These are phyloP conservation scores for Periconia macrospinosa DNA, from an alignment of 2,329 filamentous ascomycete species.

Conservation along the genomic window DNA sequence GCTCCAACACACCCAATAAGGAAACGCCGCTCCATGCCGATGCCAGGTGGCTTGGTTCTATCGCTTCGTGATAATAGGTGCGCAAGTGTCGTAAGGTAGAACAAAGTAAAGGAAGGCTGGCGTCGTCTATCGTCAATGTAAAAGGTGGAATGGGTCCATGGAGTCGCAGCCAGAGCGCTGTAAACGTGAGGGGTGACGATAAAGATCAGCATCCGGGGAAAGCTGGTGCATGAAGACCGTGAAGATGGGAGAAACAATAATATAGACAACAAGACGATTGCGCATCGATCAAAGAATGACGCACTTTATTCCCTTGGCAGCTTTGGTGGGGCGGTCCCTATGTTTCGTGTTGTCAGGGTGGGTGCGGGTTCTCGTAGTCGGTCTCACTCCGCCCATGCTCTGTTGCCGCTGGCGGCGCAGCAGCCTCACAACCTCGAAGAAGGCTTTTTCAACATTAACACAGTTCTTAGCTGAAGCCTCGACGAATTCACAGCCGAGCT, in stretches of 20 bases:
- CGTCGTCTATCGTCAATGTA: constrained; percentile 32
- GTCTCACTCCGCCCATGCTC: not conserved
- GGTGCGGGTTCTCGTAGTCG: not conserved
- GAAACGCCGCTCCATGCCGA: constrained; percentile 43
- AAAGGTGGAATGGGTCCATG: constrained; percentile 11
- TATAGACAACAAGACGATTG: not conserved
- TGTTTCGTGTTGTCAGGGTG: constrained; percentile 8
- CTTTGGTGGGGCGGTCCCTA: constrained; percentile 25
- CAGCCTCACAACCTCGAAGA: constrained; percentile 94
- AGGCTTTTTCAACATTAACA: constrained; percentile 97
- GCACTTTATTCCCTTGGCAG: constrained; percentile 23
- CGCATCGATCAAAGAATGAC: constrained; percentile 33
- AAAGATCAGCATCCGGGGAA: not conserved
- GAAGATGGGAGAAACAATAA: not conserved
- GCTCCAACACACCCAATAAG: constrained; percentile 24
- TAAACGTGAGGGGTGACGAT: constrained; percentile 11
- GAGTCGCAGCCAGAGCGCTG: constrained; percentile 16
- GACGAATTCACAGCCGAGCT: constrained; percentile 93
- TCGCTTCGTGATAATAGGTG: constrained; percentile 24
- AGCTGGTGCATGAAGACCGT: not conserved
- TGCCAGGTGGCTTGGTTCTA: constrained; percentile 35
- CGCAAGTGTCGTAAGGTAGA: constrained; percentile 21
- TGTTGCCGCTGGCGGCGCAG: constrained; percentile 77
- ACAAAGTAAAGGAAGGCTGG: constrained; percentile 12
- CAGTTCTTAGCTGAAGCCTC: constrained; percentile 97